phyloP scores from a whole-genome alignment of 768 basidiomycete species.

The Termitomyces sp. region DNA sequence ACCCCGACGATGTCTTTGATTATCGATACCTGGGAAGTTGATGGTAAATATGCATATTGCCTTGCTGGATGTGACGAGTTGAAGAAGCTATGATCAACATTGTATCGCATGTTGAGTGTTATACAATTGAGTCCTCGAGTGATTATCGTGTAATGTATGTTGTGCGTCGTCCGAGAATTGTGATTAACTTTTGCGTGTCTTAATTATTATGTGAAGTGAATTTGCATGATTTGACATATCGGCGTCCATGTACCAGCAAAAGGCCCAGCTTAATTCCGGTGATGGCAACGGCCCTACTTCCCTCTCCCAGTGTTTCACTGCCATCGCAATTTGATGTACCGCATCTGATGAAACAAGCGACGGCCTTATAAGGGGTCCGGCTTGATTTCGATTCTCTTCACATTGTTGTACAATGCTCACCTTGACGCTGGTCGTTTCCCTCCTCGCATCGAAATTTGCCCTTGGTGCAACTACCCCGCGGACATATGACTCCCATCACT shows the following conservation, averaged over 20 bases:
- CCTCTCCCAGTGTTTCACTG: background rate
- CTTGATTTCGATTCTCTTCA: background rate
- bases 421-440: conserved; percentile 23
- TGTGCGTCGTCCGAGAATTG: too few relatives aligned
- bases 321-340: conserved; percentile 6
- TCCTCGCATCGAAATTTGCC: conserved; percentile 23
- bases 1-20: conserved; percentile 11
- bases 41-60: conserved; percentile 19
- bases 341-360: conserved; percentile 6
- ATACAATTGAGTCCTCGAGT: too few relatives aligned
- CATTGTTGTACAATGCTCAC: conserved; percentile 24
- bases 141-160: too few relatives aligned
- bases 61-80: conserved; percentile 15
- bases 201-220: too few relatives aligned
- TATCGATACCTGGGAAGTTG: conserved; percentile 23
- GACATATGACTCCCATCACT: conserved; percentile 61
- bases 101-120: background rate
- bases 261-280: background rate
- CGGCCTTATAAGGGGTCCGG: background rate
- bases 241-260: background rate
- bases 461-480: conserved; percentile 37
- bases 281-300: background rate
- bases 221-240: too few relatives aligned
- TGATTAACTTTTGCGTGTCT: too few relatives aligned
- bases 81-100: background rate